Conservation (phyloP, 2,329 filamentous ascomycete genomes). For the Fusarium tjaetaba region DNA sequence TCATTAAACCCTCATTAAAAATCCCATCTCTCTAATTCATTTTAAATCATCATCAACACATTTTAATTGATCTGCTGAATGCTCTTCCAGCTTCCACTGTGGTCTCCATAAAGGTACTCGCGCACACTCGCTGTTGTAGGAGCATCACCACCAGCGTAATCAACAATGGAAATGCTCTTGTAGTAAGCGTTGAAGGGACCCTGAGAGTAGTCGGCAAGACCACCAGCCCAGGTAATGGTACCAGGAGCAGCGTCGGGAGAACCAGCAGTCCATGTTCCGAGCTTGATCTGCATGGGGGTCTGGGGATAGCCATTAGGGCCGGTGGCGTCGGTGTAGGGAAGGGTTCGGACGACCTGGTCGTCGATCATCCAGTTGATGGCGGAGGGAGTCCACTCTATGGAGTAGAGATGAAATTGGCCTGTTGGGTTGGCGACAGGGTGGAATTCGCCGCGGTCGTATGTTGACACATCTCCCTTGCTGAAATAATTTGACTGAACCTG, state of each 20-base stretch:
- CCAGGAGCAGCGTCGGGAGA: slow-evolving; percentile 68
- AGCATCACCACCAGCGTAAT: slow-evolving; percentile 54
- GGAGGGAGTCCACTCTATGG: slow-evolving; percentile 73
- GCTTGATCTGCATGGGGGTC: slow-evolving; percentile 75
- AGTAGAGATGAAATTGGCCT: slow-evolving; percentile 68
- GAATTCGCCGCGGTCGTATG: slow-evolving; percentile 70
- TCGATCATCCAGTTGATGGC: slow-evolving; percentile 73
- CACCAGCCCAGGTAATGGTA: slow-evolving; percentile 77
- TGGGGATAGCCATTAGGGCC: slow-evolving; percentile 54
- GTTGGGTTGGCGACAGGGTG: slow-evolving; percentile 62
- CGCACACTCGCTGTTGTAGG: slow-evolving; percentile 48
- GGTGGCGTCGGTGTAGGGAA: slow-evolving; percentile 66
- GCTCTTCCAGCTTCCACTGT: slow-evolving; percentile 54
- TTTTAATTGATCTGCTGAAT: slow-evolving; percentile 47
- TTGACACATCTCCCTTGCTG: slow-evolving; percentile 74
- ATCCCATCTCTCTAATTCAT: background rate
- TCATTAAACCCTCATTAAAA: slow-evolving; percentile 23
- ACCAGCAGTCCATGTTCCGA: slow-evolving; percentile 74
- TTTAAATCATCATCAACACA: background rate
- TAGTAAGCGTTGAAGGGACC: slow-evolving; percentile 57
- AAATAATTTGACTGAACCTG: slow-evolving; percentile 88
- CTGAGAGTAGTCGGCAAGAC: slow-evolving; percentile 57
- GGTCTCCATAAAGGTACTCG: slow-evolving; percentile 55
- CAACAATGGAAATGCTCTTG: slow-evolving; percentile 56
- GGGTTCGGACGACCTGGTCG: slow-evolving; percentile 66